Conservation (phyloP, 169 alveolate genomes). For the Plasmodium blacklocki region DNA sequence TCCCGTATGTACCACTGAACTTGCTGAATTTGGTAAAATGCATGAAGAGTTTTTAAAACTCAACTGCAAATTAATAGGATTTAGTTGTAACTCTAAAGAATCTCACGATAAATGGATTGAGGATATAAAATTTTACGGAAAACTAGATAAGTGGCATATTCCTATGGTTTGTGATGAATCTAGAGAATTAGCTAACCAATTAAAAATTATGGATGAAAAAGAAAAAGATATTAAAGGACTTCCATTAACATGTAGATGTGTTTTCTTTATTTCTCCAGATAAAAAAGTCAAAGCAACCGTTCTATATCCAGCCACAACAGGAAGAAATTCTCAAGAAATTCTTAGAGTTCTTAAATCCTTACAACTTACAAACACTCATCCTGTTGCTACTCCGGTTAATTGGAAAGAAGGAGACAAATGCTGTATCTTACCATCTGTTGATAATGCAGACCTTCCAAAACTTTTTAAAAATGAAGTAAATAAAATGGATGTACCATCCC, state of each 20-base stretch:
- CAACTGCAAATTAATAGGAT: slow-evolving; percentile 82
- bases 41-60: slow-evolving; percentile 73
- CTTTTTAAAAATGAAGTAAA: slow-evolving; percentile 76
- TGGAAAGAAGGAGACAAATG: slow-evolving; percentile 79
- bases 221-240: slow-evolving; percentile 82
- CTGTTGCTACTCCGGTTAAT: slow-evolving; percentile 85
- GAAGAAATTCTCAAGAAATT: slow-evolving; percentile 85
- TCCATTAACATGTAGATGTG: slow-evolving; percentile 86
- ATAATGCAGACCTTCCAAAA: slow-evolving; percentile 61
- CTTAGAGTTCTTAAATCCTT: slow-evolving; percentile 84
- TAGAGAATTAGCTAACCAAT: slow-evolving; percentile 35
- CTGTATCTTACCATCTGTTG: slow-evolving; percentile 77
- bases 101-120: slow-evolving; percentile 79
- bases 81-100: slow-evolving; percentile 79
- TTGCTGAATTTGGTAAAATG: slow-evolving; percentile 81
- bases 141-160: slow-evolving; percentile 62
- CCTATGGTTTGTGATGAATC: slow-evolving; percentile 73
- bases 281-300: slow-evolving; percentile 78
- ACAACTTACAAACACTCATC: slow-evolving; percentile 77
- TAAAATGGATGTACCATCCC: slow-evolving; percentile 47
- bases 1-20: slow-evolving; percentile 90
- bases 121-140: slow-evolving; percentile 46
- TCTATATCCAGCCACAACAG: slow-evolving; percentile 88
- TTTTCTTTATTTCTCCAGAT: slow-evolving; percentile 81
- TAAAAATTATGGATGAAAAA: slow-evolving; percentile 85